These are phyloP conservation scores for Quercus lobata DNA, from an alignment of 331 rosid species.

Conservation along the genomic window DNA sequence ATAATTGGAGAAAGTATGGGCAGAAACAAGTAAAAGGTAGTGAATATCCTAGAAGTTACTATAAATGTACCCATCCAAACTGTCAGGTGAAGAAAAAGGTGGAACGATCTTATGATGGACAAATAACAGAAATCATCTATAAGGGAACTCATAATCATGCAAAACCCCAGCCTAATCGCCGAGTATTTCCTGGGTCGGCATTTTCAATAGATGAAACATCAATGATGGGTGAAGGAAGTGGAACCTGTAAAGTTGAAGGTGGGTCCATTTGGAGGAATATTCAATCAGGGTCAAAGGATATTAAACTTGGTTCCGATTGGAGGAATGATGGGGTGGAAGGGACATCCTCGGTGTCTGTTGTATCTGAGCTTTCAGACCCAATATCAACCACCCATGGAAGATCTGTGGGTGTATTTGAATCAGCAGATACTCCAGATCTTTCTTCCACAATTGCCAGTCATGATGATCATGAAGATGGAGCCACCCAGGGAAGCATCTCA, in stretches of 20 bases:
- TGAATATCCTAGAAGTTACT: constrained; percentile 92
- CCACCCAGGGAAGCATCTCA: constrained; percentile 42
- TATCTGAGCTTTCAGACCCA: constrained; percentile 61
- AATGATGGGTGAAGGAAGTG: constrained; percentile 49
- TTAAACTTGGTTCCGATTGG: constrained; percentile 39
- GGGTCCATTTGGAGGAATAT: constrained; percentile 47
- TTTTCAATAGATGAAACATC: constrained; percentile 44
- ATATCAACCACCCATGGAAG: constrained; percentile 39
- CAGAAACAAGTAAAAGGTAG: constrained; percentile 95
- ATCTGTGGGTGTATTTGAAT: constrained; percentile 39
- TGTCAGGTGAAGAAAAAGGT: constrained; percentile 92
- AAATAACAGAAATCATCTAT: constrained; percentile 83
- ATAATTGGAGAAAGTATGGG: constrained; percentile 94
- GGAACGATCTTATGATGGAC: constrained; percentile 83
- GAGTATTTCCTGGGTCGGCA: constrained; percentile 38
- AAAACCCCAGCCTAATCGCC: constrained; percentile 55
- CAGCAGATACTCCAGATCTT: constrained; percentile 56
- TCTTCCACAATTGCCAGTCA: constrained; percentile 63
- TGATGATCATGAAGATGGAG: constrained; percentile 49
- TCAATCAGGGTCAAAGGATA: constrained; percentile 40
- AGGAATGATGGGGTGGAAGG: constrained; percentile 60
- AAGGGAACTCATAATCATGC: constrained; percentile 76
- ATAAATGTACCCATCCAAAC: constrained; percentile 71
- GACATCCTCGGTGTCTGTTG: constrained; percentile 54
- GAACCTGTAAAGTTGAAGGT: constrained; percentile 39